Evolutionary conservation across 345 rosid genomes (phyloP).

Genomic region (Nasturtium officinale): DNA sequence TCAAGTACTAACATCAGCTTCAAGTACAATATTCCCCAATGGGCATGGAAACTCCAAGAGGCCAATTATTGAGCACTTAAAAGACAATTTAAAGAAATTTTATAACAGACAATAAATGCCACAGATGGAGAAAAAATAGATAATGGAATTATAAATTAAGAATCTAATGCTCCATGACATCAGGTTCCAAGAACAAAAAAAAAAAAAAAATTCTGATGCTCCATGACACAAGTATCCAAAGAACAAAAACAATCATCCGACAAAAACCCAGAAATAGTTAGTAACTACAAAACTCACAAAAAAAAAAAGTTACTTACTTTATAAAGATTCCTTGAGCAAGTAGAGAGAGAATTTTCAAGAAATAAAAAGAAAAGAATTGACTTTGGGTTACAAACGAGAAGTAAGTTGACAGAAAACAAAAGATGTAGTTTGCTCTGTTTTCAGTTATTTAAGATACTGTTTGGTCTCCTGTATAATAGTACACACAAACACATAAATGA

Average conservation of each 20-base stretch:
- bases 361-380: constrained; percentile 13
- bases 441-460: constrained; percentile 33
- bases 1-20: constrained; percentile 45
- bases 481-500: constrained; percentile 30
- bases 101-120: constrained; percentile 25
- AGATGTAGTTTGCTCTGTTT: constrained; percentile 21
- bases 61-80: constrained; percentile 34
- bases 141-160: constrained; percentile 22
- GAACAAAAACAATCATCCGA: constrained; percentile 26
- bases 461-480: constrained; percentile 31
- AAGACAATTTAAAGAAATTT: constrained; percentile 23
- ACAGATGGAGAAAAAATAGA: constrained; percentile 11
- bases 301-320: constrained; percentile 50
- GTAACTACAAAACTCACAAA: constrained; percentile 30
- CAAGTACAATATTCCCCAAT: constrained; percentile 44
- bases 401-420: constrained; percentile 36
- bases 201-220: constrained; percentile 36
- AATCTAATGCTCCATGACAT: constrained; percentile 41
- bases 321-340: constrained; percentile 41
- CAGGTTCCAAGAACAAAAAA: constrained; percentile 35
- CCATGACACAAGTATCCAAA: constrained; percentile 34
- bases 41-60: constrained; percentile 43
- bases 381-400: constrained; percentile 36
- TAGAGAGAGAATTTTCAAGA: constrained; percentile 18
- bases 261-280: constrained; percentile 36